Evolutionary conservation across 1,284 basidiomycete species (phyloP), one percentile per base, ranked within the genome.

Genomic region (Tranzscheliella williamsii): DNA sequence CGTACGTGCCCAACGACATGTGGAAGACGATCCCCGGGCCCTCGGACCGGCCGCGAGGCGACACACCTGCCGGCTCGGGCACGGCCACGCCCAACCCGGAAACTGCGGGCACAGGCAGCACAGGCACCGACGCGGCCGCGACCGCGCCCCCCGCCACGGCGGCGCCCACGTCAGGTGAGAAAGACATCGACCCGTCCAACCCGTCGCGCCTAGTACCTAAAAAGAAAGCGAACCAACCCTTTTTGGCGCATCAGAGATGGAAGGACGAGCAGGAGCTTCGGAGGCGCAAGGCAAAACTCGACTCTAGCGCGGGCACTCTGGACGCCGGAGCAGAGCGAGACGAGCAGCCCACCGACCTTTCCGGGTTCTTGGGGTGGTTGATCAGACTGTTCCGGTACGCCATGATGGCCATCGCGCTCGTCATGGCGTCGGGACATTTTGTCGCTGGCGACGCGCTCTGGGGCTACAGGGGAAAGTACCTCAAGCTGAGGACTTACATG

Each of bases 381-480:
- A 34, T 40, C 23, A 55, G 45, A 41, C 18, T 55, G 39, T 26
- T 60, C 12, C 32, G 48, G 5, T 46, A 36, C 8, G 40, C 52
- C 24, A 23, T 77, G 12, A 29, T 67, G 38, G 54, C 56, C 18
- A 33, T 64, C 3, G 44, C 70, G 1, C 22, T 67, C 17, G 47
- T 39, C 4, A 11, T 57, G 24, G 51, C 53, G 2, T 38, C 38
- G 4, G 70, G 67, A 5, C 54, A 64, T n/a, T 76, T 77, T 39
- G 47, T 77, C 15, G 56, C 70, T 3, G 71, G 72, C 16, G 72
- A 75, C 42, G 38, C 52, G 5, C 39, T 75, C 2, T 77, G 72
- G 70, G 75, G 75, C 21, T 76, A 77, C 35, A 46, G 67, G 5
- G 72, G 73, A 31, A 75, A 70, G 42, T 77, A 70, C 51, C 46